A percentile compares a stretch with the other conserved stretches of the same genome.
Evolutionary conservation across 352 stramenopile species (phyloP).

Genomic region (Globisporangium abappressorium): DNA sequence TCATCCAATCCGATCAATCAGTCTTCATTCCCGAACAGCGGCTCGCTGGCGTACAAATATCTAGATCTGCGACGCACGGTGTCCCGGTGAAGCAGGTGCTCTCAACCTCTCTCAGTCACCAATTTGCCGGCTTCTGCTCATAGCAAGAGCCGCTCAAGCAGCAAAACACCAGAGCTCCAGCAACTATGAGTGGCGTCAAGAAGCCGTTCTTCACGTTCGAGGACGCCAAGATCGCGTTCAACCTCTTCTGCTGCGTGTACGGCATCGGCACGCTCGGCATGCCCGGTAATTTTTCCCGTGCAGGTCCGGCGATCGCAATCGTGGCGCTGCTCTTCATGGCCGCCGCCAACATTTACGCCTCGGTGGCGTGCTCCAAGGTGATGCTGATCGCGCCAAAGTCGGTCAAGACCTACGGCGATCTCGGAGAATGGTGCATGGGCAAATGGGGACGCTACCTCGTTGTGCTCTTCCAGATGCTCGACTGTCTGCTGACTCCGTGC

Average conservation of each 20-base stretch:
- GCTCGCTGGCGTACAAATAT: not conserved
- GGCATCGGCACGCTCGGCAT: conserved; percentile 33
- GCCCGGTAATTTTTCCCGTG: conserved; percentile 26
- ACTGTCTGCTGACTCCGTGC: conserved; percentile 19
- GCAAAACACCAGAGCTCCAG: not conserved
- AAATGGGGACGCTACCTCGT: conserved; percentile 22
- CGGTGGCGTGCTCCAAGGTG: conserved; percentile 24
- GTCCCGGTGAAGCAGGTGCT: not conserved
- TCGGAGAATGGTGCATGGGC: conserved; percentile 33
- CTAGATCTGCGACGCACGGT: not conserved
- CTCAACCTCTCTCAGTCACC: not conserved
- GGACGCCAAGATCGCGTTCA: conserved; percentile 26
- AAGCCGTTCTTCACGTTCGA: conserved; percentile 24
- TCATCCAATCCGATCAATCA: conserved; percentile 1
- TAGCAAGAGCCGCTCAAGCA: not conserved
- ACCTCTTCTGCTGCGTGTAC: conserved; percentile 23
- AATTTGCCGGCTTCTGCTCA: conserved; percentile 1
- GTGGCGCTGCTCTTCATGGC: conserved; percentile 31
- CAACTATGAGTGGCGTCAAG: not conserved
- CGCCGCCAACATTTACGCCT: conserved; percentile 26
- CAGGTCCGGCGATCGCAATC: conserved; percentile 18
- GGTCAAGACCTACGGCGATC: conserved; percentile 29
- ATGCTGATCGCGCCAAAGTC: conserved; percentile 21
- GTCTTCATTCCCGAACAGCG: not conserved
- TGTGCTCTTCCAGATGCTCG: conserved; percentile 16